Evolutionary conservation across 106 monocot genomes (phyloP).

Genomic region (Hemerocallis citrina): DNA sequence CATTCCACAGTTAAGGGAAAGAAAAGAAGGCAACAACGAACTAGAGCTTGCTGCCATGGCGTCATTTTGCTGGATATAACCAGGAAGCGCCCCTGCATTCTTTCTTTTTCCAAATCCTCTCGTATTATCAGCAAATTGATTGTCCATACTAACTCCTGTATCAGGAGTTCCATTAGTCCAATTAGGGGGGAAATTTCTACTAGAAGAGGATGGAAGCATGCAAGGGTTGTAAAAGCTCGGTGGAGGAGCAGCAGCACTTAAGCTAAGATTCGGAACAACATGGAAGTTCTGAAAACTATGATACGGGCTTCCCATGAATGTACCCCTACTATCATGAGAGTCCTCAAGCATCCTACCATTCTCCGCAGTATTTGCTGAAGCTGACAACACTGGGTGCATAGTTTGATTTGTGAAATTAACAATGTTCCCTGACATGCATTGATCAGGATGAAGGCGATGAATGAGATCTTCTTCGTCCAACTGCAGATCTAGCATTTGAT

Average conservation of each 20-base stretch:
- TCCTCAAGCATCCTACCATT: constrained; percentile 6
- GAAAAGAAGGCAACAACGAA: constrained; percentile 14
- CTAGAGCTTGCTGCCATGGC: constrained; percentile 23
- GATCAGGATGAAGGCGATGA: constrained; percentile 11
- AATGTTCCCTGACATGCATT: not conserved
- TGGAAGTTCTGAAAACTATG: constrained; percentile 24
- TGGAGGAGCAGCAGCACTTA: constrained; percentile 11
- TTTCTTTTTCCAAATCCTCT: constrained; percentile 34
- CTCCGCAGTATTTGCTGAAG: constrained; percentile 18
- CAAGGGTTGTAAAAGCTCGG: constrained; percentile 17
- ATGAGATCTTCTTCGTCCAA: constrained; percentile 1
- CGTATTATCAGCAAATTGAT: constrained; percentile 14
- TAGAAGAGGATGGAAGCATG: constrained; percentile 26
- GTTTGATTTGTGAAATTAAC: constrained; percentile 15
- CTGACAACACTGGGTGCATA: constrained; percentile 5
- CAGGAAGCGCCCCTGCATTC: constrained; percentile 20
- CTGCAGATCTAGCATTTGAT: constrained; percentile 26
- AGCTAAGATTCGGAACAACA: constrained; percentile 17
- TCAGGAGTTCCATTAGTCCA: constrained; percentile 3
- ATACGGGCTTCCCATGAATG: constrained; percentile 14
- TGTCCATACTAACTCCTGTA: constrained; percentile 17
- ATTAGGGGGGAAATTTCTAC: constrained; percentile 13
- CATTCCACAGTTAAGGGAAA: constrained; percentile 6
- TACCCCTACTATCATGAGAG: constrained; percentile 14
- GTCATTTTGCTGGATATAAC: constrained; percentile 9